phyloP scores from a whole-genome alignment of 306 rosid genomes.

The Sesbania bispinosa region DNA sequence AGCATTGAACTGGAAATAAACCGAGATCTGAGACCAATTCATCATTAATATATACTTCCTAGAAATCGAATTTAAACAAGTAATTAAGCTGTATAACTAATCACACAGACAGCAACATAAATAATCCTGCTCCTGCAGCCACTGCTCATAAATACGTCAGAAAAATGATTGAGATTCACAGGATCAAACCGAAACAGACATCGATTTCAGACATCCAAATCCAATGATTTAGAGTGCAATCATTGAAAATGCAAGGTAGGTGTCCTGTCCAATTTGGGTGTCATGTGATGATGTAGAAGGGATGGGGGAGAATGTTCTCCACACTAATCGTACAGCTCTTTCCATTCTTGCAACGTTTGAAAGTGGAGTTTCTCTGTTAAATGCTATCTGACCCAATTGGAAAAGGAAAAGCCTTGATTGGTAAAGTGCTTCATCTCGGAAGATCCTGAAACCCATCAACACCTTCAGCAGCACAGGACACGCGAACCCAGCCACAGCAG shows the following conservation, averaged over 20 bases:
- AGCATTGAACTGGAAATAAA: neutral
- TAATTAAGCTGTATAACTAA: no score
- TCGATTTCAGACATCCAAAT: neutral
- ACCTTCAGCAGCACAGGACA: conserved; percentile 35
- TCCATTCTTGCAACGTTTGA: conserved; percentile 26
- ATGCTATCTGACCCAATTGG: conserved; percentile 41
- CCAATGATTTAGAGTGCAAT: conserved; percentile 32
- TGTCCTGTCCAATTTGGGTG: neutral
- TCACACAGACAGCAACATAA: no score
- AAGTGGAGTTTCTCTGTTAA: neutral
- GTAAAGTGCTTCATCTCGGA: conserved; percentile 27
- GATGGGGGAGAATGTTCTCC: neutral
- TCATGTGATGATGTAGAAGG: neutral
- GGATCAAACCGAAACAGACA: neutral
- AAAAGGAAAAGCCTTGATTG: conserved; percentile 51
- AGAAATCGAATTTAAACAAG: no score
- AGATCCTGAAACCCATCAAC: conserved; percentile 26
- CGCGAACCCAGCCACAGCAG: conserved; percentile 26
- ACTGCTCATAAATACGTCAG: no score
- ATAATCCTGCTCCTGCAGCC: no score
- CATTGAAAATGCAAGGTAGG: conserved; percentile 36
- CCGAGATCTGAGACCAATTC: neutral
- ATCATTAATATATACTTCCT: no score
- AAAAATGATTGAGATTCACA: neutral
- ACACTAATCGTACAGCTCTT: conserved; percentile 37